Evolutionary conservation across 371 early-diverging fungal species (phyloP).

Genomic region (Lichtheimia corymbifera): DNA sequence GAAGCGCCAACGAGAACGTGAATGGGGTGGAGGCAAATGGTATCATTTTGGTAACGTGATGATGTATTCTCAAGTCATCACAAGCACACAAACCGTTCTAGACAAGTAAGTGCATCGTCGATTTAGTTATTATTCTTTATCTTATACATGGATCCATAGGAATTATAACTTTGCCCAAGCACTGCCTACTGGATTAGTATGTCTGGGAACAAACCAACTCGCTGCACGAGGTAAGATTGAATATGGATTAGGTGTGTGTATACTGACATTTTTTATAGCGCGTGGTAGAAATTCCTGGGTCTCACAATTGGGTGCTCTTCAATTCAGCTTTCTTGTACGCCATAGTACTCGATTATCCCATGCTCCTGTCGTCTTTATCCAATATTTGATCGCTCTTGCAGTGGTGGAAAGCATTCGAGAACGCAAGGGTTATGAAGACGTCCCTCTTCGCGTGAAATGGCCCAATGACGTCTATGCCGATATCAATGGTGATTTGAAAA

Average conservation of each 20-base stretch:
- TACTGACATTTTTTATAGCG: conserved; percentile 35
- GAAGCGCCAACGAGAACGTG: conserved; percentile 16
- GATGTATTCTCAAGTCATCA: conserved; percentile 75
- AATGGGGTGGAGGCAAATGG: conserved; percentile 29
- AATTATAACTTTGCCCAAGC: conserved; percentile 66
- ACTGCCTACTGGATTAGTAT: conserved; percentile 78
- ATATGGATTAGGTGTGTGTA: background rate
- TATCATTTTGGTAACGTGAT: conserved; percentile 70
- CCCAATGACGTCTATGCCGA: conserved; percentile 93
- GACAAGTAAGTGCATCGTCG: conserved; percentile 62
- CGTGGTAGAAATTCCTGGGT: conserved; percentile 94
- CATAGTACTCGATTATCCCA: conserved; percentile 62
- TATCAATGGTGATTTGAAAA: conserved; percentile 51
- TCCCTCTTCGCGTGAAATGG: conserved; percentile 92
- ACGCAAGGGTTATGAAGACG: conserved; percentile 71
- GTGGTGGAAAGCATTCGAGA: conserved; percentile 77
- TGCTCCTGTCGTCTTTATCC: conserved; percentile 80
- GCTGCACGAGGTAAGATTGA: conserved; percentile 65
- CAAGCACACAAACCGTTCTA: conserved; percentile 89
- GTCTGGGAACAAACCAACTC: conserved; percentile 77
- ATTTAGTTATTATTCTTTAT: background rate
- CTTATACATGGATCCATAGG: conserved; percentile 19
- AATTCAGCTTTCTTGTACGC: conserved; percentile 79
- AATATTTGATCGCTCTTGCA: conserved; percentile 86
- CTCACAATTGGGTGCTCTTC: conserved; percentile 87